A percentile compares a stretch with the other conserved stretches of the same genome.
Conservation (phyloP, 352 stramenopile species). For the Pythium rhizo-oryzae region DNA sequence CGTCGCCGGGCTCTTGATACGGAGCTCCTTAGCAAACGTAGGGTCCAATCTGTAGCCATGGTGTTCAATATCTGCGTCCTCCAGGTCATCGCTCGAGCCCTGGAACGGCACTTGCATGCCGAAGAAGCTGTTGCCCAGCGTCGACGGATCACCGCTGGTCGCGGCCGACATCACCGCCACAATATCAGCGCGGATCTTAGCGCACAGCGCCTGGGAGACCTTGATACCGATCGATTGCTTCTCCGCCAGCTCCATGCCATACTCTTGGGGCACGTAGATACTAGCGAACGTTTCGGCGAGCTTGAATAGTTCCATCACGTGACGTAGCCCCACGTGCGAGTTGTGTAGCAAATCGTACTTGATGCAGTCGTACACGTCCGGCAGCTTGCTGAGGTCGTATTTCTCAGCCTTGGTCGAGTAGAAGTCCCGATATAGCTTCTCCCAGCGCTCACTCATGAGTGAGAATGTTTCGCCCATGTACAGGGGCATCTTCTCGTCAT, state of each 20-base stretch:
- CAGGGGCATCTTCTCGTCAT: conserved; percentile 84
- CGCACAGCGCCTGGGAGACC: conserved; percentile 96
- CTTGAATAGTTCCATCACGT: conserved; percentile 92
- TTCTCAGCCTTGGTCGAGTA: conserved; percentile 90
- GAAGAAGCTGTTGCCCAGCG: conserved; percentile 40
- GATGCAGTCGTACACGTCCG: conserved; percentile 98
- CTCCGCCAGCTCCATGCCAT: conserved; percentile 90
- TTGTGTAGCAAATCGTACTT: conserved; percentile 99
- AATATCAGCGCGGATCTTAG: conserved; percentile 97
- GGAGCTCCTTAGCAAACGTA: conserved; percentile 90
- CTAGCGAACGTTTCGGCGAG: conserved; percentile 95
- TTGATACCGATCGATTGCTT: conserved; percentile 96
- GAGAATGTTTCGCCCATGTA: conserved; percentile 98
- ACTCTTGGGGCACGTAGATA: conserved; percentile 98
- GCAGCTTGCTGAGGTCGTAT: conserved; percentile 96
- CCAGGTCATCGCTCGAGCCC: conserved; percentile 37
- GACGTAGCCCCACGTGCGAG: conserved; percentile 84
- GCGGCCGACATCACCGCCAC: conserved; percentile 78
- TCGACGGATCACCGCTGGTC: conserved; percentile 36
- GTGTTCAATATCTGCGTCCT: conserved; percentile 79
- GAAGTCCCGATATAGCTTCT: conserved; percentile 95
- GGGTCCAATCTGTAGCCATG: conserved; percentile 88
- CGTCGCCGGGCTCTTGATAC: conserved; percentile 93
- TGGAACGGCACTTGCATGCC: conserved; percentile 32
- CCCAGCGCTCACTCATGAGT: conserved; percentile 94